These are phyloP conservation scores for Cucumis hystrix DNA, from an alignment of 306 rosid genomes.

Conservation along the genomic window DNA sequence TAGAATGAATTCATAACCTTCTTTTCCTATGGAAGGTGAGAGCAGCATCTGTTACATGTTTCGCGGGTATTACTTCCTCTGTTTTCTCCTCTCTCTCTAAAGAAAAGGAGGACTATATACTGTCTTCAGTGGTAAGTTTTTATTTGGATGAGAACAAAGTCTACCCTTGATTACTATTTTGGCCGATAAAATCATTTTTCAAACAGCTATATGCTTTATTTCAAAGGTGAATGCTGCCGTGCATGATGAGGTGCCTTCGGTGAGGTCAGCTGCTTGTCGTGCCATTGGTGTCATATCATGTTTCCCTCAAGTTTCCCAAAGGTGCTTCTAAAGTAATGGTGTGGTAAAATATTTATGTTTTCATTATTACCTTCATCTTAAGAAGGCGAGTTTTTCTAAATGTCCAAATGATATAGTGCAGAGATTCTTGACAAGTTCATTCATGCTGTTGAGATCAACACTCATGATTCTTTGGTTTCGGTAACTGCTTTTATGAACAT, in stretches of 20 bases:
- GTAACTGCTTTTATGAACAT: slow-evolving; percentile 24
- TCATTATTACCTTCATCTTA: not conserved
- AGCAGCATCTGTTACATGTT: slow-evolving; percentile 80
- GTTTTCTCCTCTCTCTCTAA: slow-evolving; percentile 51
- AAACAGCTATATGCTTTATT: not conserved
- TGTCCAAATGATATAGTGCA: slow-evolving; percentile 43
- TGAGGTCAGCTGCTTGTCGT: slow-evolving; percentile 92
- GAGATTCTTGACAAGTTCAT: slow-evolving; percentile 68
- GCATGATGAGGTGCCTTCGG: slow-evolving; percentile 53
- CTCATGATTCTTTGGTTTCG: slow-evolving; percentile 49
- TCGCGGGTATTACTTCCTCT: slow-evolving; percentile 86
- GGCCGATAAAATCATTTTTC: slow-evolving; percentile 8
- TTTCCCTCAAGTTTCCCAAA: slow-evolving; percentile 74
- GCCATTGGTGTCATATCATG: slow-evolving; percentile 90
- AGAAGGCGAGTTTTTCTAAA: slow-evolving; percentile 3
- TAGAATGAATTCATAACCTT: not conserved
- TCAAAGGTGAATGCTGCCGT: slow-evolving; percentile 53
- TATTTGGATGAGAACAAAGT: slow-evolving; percentile 1
- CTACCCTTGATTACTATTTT: slow-evolving; percentile 1
- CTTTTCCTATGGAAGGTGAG: slow-evolving; percentile 56
- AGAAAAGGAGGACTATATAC: slow-evolving; percentile 56
- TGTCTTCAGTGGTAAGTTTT: slow-evolving; percentile 54
- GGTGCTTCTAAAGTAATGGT: slow-evolving; percentile 37
- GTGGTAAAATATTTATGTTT: slow-evolving; percentile 12
- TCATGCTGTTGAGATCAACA: slow-evolving; percentile 69